Base-by-base conservation (phyloP, 1,284 basidiomycete genomes). In the Ustilago loliicola region DNA sequence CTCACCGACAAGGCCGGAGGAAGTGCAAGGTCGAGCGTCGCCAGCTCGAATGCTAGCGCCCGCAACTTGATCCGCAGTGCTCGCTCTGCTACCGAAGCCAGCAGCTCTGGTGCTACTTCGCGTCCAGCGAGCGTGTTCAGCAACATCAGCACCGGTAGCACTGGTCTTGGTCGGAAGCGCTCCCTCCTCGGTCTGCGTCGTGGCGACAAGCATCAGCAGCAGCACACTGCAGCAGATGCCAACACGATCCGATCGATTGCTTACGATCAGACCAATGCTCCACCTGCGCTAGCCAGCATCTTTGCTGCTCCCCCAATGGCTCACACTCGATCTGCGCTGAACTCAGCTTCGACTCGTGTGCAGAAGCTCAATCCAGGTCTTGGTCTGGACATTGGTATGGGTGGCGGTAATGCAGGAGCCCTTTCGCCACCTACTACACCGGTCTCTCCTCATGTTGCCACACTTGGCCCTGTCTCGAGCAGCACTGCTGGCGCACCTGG, bases 331-430 rank as follows among this genome's bases (percentile, higher is more conserved):
- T 58, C 57, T 21, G 59, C 58, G 10, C 47, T 54, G 32, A 48
- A 15, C 17, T 15, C n/a, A 19, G 42, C 62, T 7, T 72, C 79
- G 27, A 73, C 71, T 8, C 70, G 76, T 11, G 59, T 70, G 25
- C 79, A 72, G 58, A 73, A 82, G 73, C 68, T 70, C 60, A 83
- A 83, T 50, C 79, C 77, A 13, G 81, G 81, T 2, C 72, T 83
- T 15, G 81, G 80, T 1, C 65, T 83, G 15, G 78, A 80, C 42
- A 74, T 83, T n/a, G 56, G 72, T 8, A 36, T 50, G 48, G 48
- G 48, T 19, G 48, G 47, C n/a, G 54, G 50, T 45, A 19, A 45
- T 27, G 29, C 40, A 6, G 67, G 66, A 17, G 50, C 48, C 23
- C 52, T 58, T 10, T 68, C 72, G 38, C 72, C 76, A 25, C 68